Conservation (phyloP, 495 filamentous ascomycete species). For the Clavariopsis aquatica region DNA sequence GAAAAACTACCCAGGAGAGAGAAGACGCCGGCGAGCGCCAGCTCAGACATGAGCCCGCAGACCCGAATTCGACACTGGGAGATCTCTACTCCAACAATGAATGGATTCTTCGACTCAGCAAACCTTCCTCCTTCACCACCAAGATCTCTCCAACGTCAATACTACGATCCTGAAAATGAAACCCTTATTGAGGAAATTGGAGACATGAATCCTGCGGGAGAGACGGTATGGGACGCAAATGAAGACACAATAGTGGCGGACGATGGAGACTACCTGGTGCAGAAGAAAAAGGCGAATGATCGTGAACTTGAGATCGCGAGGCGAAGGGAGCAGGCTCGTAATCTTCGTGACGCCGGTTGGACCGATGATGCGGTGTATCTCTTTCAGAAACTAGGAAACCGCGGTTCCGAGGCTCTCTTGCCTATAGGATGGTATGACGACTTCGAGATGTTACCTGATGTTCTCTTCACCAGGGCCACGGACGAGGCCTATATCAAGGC, state of each 20-base stretch:
- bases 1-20: background rate
- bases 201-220: constrained; percentile 4
- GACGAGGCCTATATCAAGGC: constrained; percentile 54
- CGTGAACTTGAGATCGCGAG: constrained; percentile 37
- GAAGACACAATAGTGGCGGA: constrained; percentile 39
- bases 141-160: constrained; percentile 22
- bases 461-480: constrained; percentile 52
- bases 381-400: constrained; percentile 57
- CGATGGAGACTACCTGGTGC: constrained; percentile 31
- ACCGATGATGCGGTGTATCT: constrained; percentile 56
- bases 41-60: constrained; percentile 35
- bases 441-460: constrained; percentile 60
- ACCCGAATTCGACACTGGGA: constrained; percentile 34
- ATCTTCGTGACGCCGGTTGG: constrained; percentile 45
- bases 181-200: constrained; percentile 30
- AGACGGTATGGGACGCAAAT: constrained; percentile 33
- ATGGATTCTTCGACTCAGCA: constrained; percentile 5
- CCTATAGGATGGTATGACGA: constrained; percentile 59
- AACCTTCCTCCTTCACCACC: constrained; percentile 21
- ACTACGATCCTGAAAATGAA: constrained; percentile 38
- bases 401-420: constrained; percentile 62
- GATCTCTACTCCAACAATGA: constrained; percentile 13
- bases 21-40: background rate
- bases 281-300: constrained; percentile 37
- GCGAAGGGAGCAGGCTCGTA: constrained; percentile 33